Evolutionary conservation across 192 early-diverging fungal species (phyloP).

Genomic region (Backusella mclennaniae): DNA sequence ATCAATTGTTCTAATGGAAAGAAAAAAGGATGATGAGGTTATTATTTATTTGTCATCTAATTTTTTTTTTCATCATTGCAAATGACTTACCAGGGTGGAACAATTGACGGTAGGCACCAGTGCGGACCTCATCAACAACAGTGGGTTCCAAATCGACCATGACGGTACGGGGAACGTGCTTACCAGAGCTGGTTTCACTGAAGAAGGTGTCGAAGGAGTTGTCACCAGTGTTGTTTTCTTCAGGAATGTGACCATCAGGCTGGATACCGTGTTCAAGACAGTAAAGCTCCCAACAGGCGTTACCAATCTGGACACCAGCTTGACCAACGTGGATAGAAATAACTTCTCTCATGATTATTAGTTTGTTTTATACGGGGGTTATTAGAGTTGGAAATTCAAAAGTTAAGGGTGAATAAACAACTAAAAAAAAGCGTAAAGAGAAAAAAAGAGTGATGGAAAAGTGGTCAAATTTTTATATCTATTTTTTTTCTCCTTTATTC

Average conservation of each 20-base stretch:
- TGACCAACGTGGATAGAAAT: slow-evolving; percentile 81
- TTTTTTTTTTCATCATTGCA: neutral
- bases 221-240: slow-evolving; percentile 9
- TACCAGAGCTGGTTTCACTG: slow-evolving; percentile 97
- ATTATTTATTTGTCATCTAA: neutral
- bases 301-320: slow-evolving; percentile 99
- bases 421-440: slow-evolving; percentile 8
- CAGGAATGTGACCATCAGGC: slow-evolving; percentile 81
- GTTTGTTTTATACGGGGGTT: neutral
- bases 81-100: slow-evolving; percentile 47
- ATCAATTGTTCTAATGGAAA: slow-evolving; percentile 92
- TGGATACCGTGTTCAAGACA: slow-evolving; percentile 96
- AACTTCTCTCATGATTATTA: slow-evolving; percentile 67
- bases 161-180: slow-evolving; percentile 99
- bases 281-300: slow-evolving; percentile 99
- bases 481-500: neutral
- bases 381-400: slow-evolving; percentile 9
- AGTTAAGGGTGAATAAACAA: slow-evolving; percentile 9
- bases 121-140: slow-evolving; percentile 98
- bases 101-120: slow-evolving; percentile 92
- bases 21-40: neutral
- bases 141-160: slow-evolving; percentile 97
- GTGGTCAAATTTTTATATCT: neutral
- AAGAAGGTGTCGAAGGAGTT: slow-evolving; percentile 96
- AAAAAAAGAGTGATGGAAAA: neutral